These are phyloP conservation scores for Cercis canadensis DNA, from an alignment of 306 rosid species.

Conservation along the genomic window DNA sequence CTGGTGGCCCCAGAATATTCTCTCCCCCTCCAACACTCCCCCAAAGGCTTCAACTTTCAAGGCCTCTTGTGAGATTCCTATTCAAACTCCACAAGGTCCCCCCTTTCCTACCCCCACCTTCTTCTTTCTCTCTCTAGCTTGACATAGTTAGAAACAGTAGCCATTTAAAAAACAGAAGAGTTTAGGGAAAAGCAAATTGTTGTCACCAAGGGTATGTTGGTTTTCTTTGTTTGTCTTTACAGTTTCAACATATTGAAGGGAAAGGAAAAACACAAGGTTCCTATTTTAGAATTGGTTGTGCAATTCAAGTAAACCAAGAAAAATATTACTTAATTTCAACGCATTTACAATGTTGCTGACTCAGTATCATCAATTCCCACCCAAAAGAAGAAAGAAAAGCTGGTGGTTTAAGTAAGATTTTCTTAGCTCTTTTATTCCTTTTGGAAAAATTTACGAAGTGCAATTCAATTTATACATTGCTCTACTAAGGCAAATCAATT, in stretches of 20 bases:
- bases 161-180: constrained; percentile 43
- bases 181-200: constrained; percentile 76
- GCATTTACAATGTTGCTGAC: constrained; percentile 14
- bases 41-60: constrained; percentile 85
- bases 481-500: background rate
- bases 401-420: constrained; percentile 11
- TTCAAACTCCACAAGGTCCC: constrained; percentile 41
- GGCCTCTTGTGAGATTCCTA: constrained; percentile 67
- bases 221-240: constrained; percentile 57
- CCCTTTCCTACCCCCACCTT: background rate
- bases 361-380: constrained; percentile 16
- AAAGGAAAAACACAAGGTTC: background rate
- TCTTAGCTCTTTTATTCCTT: background rate
- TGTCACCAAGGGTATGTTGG: constrained; percentile 77
- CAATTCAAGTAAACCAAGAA: constrained; percentile 21
- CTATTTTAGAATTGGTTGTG: constrained; percentile 22
- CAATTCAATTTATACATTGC: background rate
- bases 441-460: background rate
- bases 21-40: constrained; percentile 66
- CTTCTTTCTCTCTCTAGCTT: constrained; percentile 42
- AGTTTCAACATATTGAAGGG: constrained; percentile 31
- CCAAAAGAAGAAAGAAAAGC: background rate
- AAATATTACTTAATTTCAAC: constrained; percentile 19
- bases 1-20: constrained; percentile 82
- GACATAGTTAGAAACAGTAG: constrained; percentile 31